These are phyloP conservation scores for Cryptosporidium viatorum DNA, from an alignment of 169 alveolate genomes.

Conservation along the genomic window DNA sequence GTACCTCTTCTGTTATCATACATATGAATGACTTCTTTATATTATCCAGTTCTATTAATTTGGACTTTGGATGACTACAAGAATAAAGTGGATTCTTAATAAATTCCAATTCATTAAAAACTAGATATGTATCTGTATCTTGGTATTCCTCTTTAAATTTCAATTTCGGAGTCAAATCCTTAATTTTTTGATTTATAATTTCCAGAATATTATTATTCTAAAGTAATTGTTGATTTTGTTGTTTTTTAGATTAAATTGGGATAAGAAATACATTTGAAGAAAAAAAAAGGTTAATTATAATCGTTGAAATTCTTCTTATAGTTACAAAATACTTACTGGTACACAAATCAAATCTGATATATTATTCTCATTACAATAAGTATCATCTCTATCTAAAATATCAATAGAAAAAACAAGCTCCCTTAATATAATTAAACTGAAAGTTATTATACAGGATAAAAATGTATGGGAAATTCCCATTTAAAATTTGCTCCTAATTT, in stretches of 20 bases:
- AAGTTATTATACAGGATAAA: neutral
- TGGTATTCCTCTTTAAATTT: neutral
- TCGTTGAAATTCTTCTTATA: neutral
- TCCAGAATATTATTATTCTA: neutral
- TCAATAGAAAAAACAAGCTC: conserved; percentile 1
- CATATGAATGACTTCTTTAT: conserved; percentile 38
- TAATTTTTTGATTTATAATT: neutral
- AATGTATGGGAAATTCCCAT: neutral
- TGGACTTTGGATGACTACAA: conserved; percentile 38
- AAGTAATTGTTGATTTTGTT: neutral
- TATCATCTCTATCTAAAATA: conserved; percentile 33
- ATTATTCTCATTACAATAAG: conserved; percentile 51
- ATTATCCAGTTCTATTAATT: conserved; percentile 19
- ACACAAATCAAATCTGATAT: conserved; percentile 51
- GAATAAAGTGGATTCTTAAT: conserved; percentile 40
- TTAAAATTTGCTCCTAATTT: neutral
- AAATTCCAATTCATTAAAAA: conserved; percentile 36
- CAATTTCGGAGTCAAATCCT: neutral
- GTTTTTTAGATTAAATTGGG: too few species aligned
- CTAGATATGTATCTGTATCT: neutral
- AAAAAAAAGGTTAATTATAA: neutral
- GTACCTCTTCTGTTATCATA: neutral
- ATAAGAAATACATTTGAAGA: neutral
- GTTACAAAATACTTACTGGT: conserved; percentile 32
- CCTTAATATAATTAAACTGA: neutral